Evolutionary conservation across 2,329 filamentous ascomycete species (phyloP).

Genomic region (Thermochaetoides dissita): DNA sequence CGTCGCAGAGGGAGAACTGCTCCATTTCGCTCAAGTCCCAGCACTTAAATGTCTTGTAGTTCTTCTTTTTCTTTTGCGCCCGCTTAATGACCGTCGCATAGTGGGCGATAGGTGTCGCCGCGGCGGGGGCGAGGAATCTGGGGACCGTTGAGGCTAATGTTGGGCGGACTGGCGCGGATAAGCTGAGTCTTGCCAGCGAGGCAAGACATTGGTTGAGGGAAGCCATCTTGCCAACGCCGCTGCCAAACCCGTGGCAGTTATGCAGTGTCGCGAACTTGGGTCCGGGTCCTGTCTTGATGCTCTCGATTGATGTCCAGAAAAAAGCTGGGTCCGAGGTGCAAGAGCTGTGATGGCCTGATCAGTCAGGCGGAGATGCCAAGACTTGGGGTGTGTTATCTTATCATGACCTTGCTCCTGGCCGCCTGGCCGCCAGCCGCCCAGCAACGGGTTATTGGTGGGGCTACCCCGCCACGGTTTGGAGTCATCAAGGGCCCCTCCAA

Average conservation of each 20-base stretch:
- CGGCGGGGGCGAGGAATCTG: constrained; percentile 33
- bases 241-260: constrained; percentile 8
- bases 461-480: constrained; percentile 12
- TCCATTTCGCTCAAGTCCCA: constrained; percentile 54
- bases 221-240: constrained; percentile 27
- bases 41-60: constrained; percentile 50
- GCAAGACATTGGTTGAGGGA: constrained; percentile 39
- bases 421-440: too few species aligned
- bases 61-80: constrained; percentile 40
- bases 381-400: too few species aligned
- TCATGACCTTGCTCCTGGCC: too few species aligned
- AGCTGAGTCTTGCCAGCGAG: constrained; percentile 37
- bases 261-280: constrained; percentile 16
- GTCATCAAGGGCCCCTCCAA: constrained; percentile 13
- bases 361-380: constrained; percentile 6
- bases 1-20: constrained; percentile 75
- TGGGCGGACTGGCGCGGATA: constrained; percentile 30
- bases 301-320: constrained; percentile 8
- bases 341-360: constrained; percentile 6
- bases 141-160: constrained; percentile 28
- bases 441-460: neutral
- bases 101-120: constrained; percentile 27
- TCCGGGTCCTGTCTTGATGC: neutral
- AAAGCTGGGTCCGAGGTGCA: constrained; percentile 11
- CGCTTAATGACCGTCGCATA: constrained; percentile 34